Conservation (phyloP, 306 rosid species). For the Pyrus pyrifolia region DNA sequence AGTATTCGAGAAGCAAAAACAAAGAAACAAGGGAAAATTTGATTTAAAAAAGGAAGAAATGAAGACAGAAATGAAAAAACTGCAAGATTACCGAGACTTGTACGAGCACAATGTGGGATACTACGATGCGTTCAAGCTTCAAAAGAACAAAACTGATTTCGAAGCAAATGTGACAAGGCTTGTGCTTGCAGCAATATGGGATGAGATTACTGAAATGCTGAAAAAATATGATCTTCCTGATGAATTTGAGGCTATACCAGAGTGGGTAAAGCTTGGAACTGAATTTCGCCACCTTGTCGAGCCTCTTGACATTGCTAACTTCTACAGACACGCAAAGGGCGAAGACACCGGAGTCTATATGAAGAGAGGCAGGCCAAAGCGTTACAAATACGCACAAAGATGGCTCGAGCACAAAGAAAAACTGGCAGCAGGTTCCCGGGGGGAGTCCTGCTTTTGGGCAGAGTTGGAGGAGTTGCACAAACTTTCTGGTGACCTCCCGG, state of each 20-base stretch:
- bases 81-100: conserved; percentile 35
- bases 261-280: conserved; percentile 50
- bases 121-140: conserved; percentile 68
- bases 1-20: conserved; percentile 34
- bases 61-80: neutral
- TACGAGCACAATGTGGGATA: conserved; percentile 22
- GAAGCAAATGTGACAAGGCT: conserved; percentile 67
- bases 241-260: conserved; percentile 40
- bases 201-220: conserved; percentile 63
- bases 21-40: conserved; percentile 9
- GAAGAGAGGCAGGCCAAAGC: conserved; percentile 47
- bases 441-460: conserved; percentile 70
- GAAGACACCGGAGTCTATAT: conserved; percentile 55
- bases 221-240: conserved; percentile 63
- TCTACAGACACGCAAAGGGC: conserved; percentile 51
- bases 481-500: neutral
- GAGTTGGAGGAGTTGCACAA: conserved; percentile 53
- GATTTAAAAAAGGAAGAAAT: conserved; percentile 5
- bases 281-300: conserved; percentile 52
- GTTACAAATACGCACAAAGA: conserved; percentile 60
- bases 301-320: conserved; percentile 79
- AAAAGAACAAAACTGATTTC: conserved; percentile 38
- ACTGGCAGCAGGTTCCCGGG: neutral
- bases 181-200: conserved; percentile 63
- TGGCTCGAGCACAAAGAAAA: conserved; percentile 45